A percentile compares a stretch with the other conserved stretches of the same genome.
phyloP scores from a whole-genome alignment of 495 filamentous ascomycete genomes.

The Hypoxylon crocopeplum region DNA sequence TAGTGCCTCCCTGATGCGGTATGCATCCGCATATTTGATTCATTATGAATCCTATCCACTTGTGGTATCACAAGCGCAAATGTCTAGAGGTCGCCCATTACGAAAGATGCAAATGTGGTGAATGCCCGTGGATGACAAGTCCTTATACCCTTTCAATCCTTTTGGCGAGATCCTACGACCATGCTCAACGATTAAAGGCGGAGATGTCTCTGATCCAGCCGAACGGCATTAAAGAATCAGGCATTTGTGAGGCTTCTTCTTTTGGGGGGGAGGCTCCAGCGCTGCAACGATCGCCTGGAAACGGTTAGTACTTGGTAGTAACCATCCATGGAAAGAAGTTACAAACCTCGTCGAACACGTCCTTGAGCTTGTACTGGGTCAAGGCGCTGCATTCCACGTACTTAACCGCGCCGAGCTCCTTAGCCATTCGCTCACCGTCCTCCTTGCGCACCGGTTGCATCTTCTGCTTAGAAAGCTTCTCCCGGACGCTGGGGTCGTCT shows the following conservation, averaged over 20 bases:
- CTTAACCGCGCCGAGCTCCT: conserved; percentile 94
- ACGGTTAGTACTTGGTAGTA: conserved; percentile 27
- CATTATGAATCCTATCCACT: conserved; percentile 39
- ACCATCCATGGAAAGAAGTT: conserved; percentile 7
- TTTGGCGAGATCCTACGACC: neutral
- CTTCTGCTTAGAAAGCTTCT: conserved; percentile 93
- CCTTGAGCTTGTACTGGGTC: conserved; percentile 98
- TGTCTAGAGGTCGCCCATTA: conserved; percentile 40
- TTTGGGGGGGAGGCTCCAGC: conserved; percentile 79
- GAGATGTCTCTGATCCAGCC: conserved; percentile 7
- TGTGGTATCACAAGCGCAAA: conserved; percentile 36
- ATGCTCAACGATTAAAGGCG: conserved; percentile 16
- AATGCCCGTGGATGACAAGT: conserved; percentile 20
- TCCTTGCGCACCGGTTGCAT: conserved; percentile 91
- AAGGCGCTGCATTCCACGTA: conserved; percentile 98
- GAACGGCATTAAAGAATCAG: conserved; percentile 53
- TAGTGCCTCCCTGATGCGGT: conserved; percentile 29
- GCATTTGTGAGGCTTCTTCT: conserved; percentile 65
- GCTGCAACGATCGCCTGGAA: conserved; percentile 86
- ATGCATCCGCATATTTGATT: conserved; percentile 34
- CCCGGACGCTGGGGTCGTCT: conserved; percentile 84
- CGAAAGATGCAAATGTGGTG: conserved; percentile 35
- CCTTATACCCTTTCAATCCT: conserved; percentile 28
- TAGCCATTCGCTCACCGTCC: conserved; percentile 95
- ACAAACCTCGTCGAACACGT: conserved; percentile 97